Base-by-base conservation (phyloP, 441 rosid species). In the Adansonia madagascariensis region DNA sequence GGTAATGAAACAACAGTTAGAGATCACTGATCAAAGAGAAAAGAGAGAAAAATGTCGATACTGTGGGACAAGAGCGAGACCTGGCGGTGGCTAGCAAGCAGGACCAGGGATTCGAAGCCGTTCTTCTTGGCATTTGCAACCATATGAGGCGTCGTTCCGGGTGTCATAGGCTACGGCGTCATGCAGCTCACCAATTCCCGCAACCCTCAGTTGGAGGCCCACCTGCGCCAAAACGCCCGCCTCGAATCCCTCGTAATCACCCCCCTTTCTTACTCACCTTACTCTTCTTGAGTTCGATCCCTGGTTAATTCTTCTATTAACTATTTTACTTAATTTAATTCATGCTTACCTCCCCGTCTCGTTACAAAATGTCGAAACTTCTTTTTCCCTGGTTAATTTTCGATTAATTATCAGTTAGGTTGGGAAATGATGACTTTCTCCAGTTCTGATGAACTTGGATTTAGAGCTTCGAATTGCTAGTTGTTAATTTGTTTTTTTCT, bases 121-220 rank as follows among this genome's bases (percentile, higher is more conserved):
- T 94, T 95, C 91, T 92, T 94, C 89, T 82, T 92, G 50, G 81
- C 91, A 8, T 94, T 95, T 82, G 99, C 97, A 65, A 85, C 99
- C 75, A 70, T 90, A 4, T 95, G 99, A 79, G 97, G 97, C 66
- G 97, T 95, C 64, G 87, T 95, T 72, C 97, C 98, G 0, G 98
- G 97, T 6, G 80, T 90, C 27, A 84, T 95, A 50, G 99, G 99
- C 73, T 95, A 92, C 75, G 83, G 88, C 59, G 97, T 94, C 78
- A 92, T 95, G 97, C 95, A 92, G 87, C 17, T 81, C 80, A 95
- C 99, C 47, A 91, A 81, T 82, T 80, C 97, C 77, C 78, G 85
- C 2, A 91, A 90, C 78, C 89, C 94, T 1, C 88, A 92, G 81
- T 94, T 95, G 52, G 98, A 95, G 76, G 86, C 92, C 71, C 92